Evolutionary conservation across 1,284 basidiomycete genomes (phyloP).

Genomic region (Erythrobasidium hasegawianum): DNA sequence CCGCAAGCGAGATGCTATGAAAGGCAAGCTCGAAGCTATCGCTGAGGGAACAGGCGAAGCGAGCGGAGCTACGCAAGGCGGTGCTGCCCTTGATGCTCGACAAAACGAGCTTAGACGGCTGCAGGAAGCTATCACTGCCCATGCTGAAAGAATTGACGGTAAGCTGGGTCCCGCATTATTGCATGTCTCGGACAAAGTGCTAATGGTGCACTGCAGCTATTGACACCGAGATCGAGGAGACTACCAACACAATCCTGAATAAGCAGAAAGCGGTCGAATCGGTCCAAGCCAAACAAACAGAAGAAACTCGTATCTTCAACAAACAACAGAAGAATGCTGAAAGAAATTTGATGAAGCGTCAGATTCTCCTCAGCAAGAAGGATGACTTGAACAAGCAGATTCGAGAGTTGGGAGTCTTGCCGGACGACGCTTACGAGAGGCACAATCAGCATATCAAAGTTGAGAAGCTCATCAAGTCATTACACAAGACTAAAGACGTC

Average conservation of each 20-base stretch:
- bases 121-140: constrained; percentile 61
- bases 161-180: constrained; percentile 45
- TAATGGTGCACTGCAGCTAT: constrained; percentile 45
- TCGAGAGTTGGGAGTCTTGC: constrained; percentile 89
- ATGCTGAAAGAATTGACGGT: constrained; percentile 66
- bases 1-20: constrained; percentile 71
- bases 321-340: constrained; percentile 92
- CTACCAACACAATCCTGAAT: constrained; percentile 64
- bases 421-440: constrained; percentile 95
- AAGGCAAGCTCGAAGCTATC: constrained; percentile 68
- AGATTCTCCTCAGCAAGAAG: constrained; percentile 74
- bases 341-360: constrained; percentile 84
- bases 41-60: constrained; percentile 58
- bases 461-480: constrained; percentile 74
- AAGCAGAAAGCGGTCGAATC: constrained; percentile 66
- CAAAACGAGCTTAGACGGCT: constrained; percentile 65
- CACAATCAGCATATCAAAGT: constrained; percentile 62
- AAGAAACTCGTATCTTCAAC: constrained; percentile 78
- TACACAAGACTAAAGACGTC: constrained; percentile 84
- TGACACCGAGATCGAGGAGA: constrained; percentile 57
- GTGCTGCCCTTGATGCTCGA: constrained; percentile 62
- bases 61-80: constrained; percentile 59
- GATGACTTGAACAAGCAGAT: constrained; percentile 93
- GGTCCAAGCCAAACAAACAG: constrained; percentile 72
- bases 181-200: too few relatives aligned